Percentiles rank a stretch among this genome's conserved stretches.
Conservation (phyloP, 371 early-diverging fungal species). For the Syncephalastrum monosporum region DNA sequence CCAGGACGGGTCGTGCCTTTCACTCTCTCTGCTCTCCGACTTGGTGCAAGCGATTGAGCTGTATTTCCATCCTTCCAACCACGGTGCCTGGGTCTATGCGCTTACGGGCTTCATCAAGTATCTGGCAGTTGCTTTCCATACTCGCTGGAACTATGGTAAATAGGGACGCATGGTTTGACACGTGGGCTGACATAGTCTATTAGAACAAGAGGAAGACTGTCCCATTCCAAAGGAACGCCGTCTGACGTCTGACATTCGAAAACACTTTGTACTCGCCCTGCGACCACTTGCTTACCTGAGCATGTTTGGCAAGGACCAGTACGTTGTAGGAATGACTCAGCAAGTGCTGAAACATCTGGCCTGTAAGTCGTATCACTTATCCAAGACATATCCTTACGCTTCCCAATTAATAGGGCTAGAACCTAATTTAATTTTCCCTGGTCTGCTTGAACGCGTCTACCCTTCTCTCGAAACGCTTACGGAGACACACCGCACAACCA, state of each 20-base stretch:
- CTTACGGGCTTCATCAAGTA: conserved; percentile 66
- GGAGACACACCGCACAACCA: conserved; percentile 86
- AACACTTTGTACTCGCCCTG: conserved; percentile 60
- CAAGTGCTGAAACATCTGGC: conserved; percentile 72
- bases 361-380: conserved; percentile 28
- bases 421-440: conserved; percentile 77
- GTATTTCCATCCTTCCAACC: conserved; percentile 89
- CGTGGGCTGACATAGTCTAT: neutral
- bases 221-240: conserved; percentile 57
- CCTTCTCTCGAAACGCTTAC: conserved; percentile 86
- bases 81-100: conserved; percentile 74
- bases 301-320: conserved; percentile 85
- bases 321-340: conserved; percentile 64
- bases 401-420: conserved; percentile 58
- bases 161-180: too few species aligned
- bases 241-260: conserved; percentile 53
- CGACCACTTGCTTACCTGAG: conserved; percentile 58
- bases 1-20: conserved; percentile 43
- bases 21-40: conserved; percentile 50
- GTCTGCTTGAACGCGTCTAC: conserved; percentile 79
- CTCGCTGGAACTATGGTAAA: conserved; percentile 58
- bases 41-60: conserved; percentile 85
- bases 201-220: conserved; percentile 60
- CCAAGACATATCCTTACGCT: neutral
- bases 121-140: conserved; percentile 64